These are phyloP conservation scores for Fagopyrum tataricum DNA, from an alignment of 148 eudicot genomes.

Conservation along the genomic window DNA sequence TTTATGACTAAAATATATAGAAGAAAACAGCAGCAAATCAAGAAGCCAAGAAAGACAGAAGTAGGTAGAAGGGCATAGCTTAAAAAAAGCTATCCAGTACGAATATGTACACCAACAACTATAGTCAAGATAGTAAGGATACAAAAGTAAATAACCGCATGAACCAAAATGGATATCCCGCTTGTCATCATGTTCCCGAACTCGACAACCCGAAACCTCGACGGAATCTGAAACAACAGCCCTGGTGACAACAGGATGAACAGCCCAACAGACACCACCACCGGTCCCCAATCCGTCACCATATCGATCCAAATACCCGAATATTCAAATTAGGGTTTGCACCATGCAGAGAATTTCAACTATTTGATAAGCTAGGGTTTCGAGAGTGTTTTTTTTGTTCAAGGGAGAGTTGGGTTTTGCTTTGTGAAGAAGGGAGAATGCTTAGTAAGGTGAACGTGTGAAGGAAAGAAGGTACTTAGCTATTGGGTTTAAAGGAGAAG, in stretches of 20 bases:
- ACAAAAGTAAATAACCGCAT: constrained; percentile 64
- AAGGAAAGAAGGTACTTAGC: not conserved
- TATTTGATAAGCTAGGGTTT: not conserved
- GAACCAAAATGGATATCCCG: constrained; percentile 63
- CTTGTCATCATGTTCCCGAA: constrained; percentile 79
- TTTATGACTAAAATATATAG: not conserved
- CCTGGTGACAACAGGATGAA: constrained; percentile 71
- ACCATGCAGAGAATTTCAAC: no score
- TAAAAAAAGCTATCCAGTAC: constrained; percentile 23
- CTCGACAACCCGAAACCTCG: constrained; percentile 60
- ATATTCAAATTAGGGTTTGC: not conserved
- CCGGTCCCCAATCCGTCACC: constrained; percentile 77
- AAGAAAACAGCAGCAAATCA: not conserved
- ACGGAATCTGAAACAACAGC: constrained; percentile 60
- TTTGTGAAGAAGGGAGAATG: constrained; percentile 6
- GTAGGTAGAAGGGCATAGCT: no score
- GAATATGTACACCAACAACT: constrained; percentile 62
- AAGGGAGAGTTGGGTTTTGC: not conserved
- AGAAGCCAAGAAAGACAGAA: no score
- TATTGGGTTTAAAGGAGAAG: constrained; percentile 4
- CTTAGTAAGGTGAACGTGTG: not conserved
- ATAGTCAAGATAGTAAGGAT: constrained; percentile 55
- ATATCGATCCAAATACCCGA: not conserved
- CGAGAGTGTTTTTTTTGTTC: not conserved
- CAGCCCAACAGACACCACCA: constrained; percentile 56